Base-by-base conservation (phyloP, 768 basidiomycete species). In the Dentipellis sp. region DNA sequence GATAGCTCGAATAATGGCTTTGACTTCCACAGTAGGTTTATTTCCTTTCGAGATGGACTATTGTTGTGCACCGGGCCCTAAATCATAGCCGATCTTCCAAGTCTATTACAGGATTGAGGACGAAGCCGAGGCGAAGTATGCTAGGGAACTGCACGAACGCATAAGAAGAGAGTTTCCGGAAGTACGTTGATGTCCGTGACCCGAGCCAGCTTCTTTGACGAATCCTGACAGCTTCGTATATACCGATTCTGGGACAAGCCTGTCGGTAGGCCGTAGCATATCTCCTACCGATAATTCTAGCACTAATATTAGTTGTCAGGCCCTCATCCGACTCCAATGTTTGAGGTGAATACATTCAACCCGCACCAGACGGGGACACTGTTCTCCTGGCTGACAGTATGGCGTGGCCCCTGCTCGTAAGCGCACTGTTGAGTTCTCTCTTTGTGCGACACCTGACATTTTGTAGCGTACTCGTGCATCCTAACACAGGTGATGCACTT, bases 251-350 rank as follows among this genome's bases (percentile, higher is more conserved):
- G 78, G 79, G 84, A 86, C 56, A 77, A 69, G 37, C 75, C 86
- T 2, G 69, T 86, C 40, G 85, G 84, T 80, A 37, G 58, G 77
- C 67, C 42, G 48, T 14, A 6, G 23, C 7, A n/a, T 23, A 4
- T 2, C 4, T 11, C 19, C 29, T 4, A 34, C 29, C 6, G 17
- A 23, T n/a, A 53, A 14, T 9, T 10, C 5, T 53, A 16, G 23
- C 3, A 9, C 11, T 36, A 3, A n/a, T 21, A n/a, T 22, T 11
- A 6, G 10, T 3, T 19, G 57, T 19, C 58, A 78, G 80, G 82
- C 1, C 86, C 84, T 0, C 86, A 88, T 60, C 81, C 86, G 0
- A 79, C 78, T 9, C 76, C 82, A 7, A 86, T 86, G 84, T 88
- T 87, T 63, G 79, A 88, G 65, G 77, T 86, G 57, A 80, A 88